These are phyloP conservation scores for Geranium incanum DNA, from an alignment of 441 rosid species.

Conservation along the genomic window DNA sequence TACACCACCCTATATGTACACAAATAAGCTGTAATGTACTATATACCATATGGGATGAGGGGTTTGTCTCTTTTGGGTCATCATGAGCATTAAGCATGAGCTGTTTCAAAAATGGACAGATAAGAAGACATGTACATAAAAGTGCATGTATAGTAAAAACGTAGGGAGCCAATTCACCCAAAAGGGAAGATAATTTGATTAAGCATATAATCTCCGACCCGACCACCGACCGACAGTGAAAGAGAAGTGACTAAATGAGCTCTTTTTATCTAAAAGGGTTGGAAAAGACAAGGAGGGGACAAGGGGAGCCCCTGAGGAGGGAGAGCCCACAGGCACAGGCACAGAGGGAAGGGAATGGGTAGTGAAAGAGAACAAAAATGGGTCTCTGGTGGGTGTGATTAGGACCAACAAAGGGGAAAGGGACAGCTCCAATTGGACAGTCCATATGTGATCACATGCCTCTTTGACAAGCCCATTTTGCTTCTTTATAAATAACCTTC, in stretches of 20 bases:
- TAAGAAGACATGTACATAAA: not conserved
- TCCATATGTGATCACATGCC: not conserved
- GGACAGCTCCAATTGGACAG: conserved; percentile 20
- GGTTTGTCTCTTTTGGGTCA: not conserved
- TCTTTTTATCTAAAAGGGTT: too few species aligned
- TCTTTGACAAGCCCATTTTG: not conserved
- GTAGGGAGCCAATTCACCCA: too few species aligned
- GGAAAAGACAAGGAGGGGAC: too few species aligned
- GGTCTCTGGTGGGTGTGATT: conserved; percentile 18
- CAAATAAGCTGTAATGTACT: not conserved
- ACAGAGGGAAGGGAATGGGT: not conserved
- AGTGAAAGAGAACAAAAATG: not conserved
- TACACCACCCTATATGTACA: not conserved
- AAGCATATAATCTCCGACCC: too few species aligned
- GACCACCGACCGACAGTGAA: too few species aligned
- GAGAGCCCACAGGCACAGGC: too few species aligned
- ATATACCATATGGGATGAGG: not conserved
- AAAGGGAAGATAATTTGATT: too few species aligned
- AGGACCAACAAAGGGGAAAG: conserved; percentile 28
- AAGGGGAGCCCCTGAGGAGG: too few species aligned
- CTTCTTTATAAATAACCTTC: too few species aligned
- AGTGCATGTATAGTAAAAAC: not conserved
- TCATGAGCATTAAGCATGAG: not conserved
- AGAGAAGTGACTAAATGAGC: too few species aligned
- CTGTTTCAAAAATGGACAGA: not conserved